Evolutionary conservation across 2,329 filamentous ascomycete species (phyloP).

Genomic region (Escovopsis sp.): DNA sequence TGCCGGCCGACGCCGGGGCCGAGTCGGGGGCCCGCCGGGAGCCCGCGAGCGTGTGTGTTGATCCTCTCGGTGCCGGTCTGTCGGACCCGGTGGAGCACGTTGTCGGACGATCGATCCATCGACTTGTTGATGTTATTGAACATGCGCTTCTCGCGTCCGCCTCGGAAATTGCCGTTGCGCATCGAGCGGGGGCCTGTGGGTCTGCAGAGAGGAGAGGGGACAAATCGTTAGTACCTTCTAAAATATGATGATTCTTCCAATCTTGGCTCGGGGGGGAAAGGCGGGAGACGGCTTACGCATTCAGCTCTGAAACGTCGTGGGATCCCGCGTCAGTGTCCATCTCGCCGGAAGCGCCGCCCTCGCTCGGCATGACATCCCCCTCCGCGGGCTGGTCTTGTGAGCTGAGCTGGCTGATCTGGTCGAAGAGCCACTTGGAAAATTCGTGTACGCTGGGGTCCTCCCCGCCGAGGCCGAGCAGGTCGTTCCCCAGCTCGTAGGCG

Average conservation of each 20-base stretch:
- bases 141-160: conserved; percentile 63
- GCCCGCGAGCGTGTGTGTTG: conserved; percentile 58
- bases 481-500: conserved; percentile 71
- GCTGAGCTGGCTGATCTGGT: conserved; percentile 59
- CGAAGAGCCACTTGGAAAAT: conserved; percentile 89
- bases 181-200: conserved; percentile 92
- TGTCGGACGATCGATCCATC: conserved; percentile 64
- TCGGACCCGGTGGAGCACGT: conserved; percentile 67
- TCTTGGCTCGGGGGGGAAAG: neutral
- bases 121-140: conserved; percentile 72
- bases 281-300: conserved; percentile 36
- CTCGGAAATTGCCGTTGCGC: conserved; percentile 52
- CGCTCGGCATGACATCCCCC: conserved; percentile 17
- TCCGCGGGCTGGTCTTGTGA: conserved; percentile 27
- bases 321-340: conserved; percentile 65
- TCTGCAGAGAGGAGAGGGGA: conserved; percentile 29
- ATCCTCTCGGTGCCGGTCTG: conserved; percentile 64
- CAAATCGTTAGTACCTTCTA: neutral
- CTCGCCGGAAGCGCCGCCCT: conserved; percentile 22
- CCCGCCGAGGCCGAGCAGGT: conserved; percentile 67
- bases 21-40: conserved; percentile 57
- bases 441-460: conserved; percentile 72
- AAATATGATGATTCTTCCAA: neutral
- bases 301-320: conserved; percentile 32
- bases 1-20: conserved; percentile 27